phyloP scores from a whole-genome alignment of 1,139 yeast genomes.

The Lodderomyces theae region DNA sequence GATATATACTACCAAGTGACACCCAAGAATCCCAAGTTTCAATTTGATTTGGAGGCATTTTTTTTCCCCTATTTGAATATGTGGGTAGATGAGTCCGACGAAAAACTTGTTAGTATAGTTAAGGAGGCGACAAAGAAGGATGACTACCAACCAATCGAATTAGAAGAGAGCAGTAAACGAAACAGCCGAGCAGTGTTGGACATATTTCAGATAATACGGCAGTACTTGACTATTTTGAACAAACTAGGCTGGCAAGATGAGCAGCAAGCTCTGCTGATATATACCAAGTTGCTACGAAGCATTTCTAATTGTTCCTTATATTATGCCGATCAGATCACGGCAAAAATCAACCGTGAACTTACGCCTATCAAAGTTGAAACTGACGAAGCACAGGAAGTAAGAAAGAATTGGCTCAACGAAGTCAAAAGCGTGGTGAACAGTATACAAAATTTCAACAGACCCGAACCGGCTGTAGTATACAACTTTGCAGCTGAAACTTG shows the following conservation, averaged over 20 bases:
- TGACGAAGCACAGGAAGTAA: constrained; percentile 11
- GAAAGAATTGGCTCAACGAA: constrained; percentile 42
- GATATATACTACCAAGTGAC: constrained; percentile 52
- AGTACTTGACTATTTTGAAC: constrained; percentile 52
- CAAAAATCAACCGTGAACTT: constrained; percentile 49
- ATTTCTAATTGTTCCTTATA: constrained; percentile 58
- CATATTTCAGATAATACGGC: constrained; percentile 60
- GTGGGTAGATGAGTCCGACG: constrained; percentile 57
- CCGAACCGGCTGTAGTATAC: constrained; percentile 53
- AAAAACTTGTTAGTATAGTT: constrained; percentile 49
- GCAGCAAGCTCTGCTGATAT: constrained; percentile 56
- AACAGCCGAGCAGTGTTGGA: constrained; percentile 62
- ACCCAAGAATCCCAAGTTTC: constrained; percentile 34
- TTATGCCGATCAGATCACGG: constrained; percentile 51
- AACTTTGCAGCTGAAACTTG: constrained; percentile 66
- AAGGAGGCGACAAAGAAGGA: constrained; percentile 56
- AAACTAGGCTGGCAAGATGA: constrained; percentile 55
- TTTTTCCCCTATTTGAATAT: constrained; percentile 57
- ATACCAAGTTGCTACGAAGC: constrained; percentile 57
- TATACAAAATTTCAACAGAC: constrained; percentile 25
- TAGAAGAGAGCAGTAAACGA: constrained; percentile 35
- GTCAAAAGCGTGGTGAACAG: constrained; percentile 49
- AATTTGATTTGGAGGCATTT: constrained; percentile 56
- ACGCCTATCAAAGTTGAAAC: constrained; percentile 26
- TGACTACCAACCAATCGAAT: constrained; percentile 51